These are phyloP conservation scores for Petasospora fabianii DNA, from an alignment of 1,139 yeast genomes.

Conservation along the genomic window DNA sequence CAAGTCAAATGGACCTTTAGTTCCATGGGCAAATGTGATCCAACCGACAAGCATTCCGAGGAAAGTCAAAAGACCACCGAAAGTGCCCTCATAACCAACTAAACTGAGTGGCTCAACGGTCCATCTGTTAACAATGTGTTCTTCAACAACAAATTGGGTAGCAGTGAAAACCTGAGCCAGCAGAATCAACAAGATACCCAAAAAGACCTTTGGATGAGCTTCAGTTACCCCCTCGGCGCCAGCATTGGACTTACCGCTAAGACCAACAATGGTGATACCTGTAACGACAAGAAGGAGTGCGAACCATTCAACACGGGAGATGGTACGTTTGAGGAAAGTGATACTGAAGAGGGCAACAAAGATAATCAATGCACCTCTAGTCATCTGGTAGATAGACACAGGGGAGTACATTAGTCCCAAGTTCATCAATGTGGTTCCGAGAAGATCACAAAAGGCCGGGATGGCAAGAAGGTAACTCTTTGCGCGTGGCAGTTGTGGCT, in stretches of 20 bases:
- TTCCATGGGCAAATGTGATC: slow-evolving; percentile 37
- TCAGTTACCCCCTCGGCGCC: slow-evolving; percentile 15
- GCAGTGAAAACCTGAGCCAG: slow-evolving; percentile 68
- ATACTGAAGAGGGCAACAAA: slow-evolving; percentile 76
- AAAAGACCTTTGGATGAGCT: slow-evolving; percentile 28
- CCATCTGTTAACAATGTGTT: slow-evolving; percentile 54
- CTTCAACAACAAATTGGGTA: slow-evolving; percentile 75
- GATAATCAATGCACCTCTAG: slow-evolving; percentile 71
- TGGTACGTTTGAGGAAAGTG: slow-evolving; percentile 52
- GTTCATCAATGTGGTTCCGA: slow-evolving; percentile 73
- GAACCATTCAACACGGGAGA: slow-evolving; percentile 65
- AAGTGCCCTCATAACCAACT: slow-evolving; percentile 75
- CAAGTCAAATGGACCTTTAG: slow-evolving; percentile 55
- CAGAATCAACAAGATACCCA: slow-evolving; percentile 59
- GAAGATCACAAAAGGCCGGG: slow-evolving; percentile 70
- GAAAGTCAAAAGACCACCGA: slow-evolving; percentile 51
- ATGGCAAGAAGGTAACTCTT: slow-evolving; percentile 40
- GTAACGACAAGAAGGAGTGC: slow-evolving; percentile 56
- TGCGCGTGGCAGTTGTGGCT: slow-evolving; percentile 27
- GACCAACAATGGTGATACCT: slow-evolving; percentile 73
- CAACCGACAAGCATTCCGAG: slow-evolving; percentile 43
- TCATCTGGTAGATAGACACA: slow-evolving; percentile 84
- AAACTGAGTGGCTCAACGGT: slow-evolving; percentile 59
- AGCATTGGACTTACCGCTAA: slow-evolving; percentile 48
- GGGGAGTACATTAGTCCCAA: slow-evolving; percentile 74